These are phyloP conservation scores for Solanum bukasovii DNA, from an alignment of 257 asterid species.

Conservation along the genomic window DNA sequence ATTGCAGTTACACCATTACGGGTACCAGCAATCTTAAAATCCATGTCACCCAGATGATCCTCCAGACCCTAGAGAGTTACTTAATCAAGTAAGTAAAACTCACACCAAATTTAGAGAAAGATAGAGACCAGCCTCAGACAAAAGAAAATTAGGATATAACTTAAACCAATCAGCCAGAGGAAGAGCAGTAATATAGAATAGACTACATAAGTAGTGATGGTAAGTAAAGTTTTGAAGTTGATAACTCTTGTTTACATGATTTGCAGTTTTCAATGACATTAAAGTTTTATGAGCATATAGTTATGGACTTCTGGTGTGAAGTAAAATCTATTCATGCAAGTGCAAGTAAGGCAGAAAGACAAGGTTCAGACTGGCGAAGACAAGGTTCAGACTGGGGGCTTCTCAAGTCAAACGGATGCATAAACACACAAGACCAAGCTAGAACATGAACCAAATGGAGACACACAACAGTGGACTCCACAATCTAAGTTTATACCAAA, in stretches of 20 bases:
- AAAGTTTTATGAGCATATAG: not conserved
- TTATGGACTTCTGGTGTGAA: not conserved
- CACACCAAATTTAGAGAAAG: not conserved
- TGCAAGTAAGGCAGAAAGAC: not conserved
- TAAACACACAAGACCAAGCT: not conserved
- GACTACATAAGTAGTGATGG: not conserved
- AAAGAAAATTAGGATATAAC: not conserved
- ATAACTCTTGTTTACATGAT: not conserved
- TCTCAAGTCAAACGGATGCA: not conserved
- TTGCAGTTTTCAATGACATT: not conserved
- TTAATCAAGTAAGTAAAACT: not conserved
- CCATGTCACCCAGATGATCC: slow-evolving; percentile 99
- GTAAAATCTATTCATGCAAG: not conserved
- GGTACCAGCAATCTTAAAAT: slow-evolving; percentile 96
- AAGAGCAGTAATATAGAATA: not conserved
- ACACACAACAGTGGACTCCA: not conserved
- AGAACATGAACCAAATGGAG: not conserved
- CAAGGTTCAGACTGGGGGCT: not conserved
- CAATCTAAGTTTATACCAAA: not conserved
- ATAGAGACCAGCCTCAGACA: not conserved
- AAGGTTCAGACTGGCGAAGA: not conserved
- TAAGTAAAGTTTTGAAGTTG: not conserved
- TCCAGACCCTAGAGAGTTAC: slow-evolving; percentile 68
- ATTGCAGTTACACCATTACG: slow-evolving; percentile 86
- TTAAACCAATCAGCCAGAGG: not conserved